Evolutionary conservation across 2,329 filamentous ascomycete species (phyloP).

Genomic region (Cladophialophora immunda): DNA sequence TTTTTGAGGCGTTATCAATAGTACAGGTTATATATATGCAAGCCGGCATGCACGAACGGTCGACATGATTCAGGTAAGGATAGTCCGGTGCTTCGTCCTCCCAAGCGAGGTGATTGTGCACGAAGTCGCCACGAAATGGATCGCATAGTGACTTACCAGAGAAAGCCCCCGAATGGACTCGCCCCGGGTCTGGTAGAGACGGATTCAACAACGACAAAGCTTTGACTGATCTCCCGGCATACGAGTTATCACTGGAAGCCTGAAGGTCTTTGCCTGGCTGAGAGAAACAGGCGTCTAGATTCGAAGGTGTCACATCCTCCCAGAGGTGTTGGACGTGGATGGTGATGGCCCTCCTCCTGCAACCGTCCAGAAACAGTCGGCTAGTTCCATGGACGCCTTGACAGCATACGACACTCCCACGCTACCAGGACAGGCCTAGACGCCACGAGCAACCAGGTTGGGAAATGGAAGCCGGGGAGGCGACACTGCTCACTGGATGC

Average conservation of each 20-base stretch:
- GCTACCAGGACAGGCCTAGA: background rate
- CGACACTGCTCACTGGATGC: background rate
- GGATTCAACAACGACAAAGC: background rate
- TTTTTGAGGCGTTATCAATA: conserved; percentile 42
- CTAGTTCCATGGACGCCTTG: background rate
- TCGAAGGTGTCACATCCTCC: background rate
- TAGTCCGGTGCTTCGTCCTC: background rate
- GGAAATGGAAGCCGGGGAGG: background rate
- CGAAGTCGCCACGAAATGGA: background rate
- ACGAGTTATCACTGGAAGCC: background rate
- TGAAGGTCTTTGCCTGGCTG: background rate
- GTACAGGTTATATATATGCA: background rate
- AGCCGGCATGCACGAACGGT: background rate
- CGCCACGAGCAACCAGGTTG: background rate
- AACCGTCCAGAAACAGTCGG: background rate
- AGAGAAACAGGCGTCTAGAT: background rate
- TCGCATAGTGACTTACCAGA: background rate
- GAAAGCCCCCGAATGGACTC: background rate
- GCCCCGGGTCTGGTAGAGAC: background rate
- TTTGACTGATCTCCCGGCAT: background rate
- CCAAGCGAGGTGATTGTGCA: background rate
- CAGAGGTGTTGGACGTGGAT: background rate
- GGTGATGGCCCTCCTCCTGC: background rate
- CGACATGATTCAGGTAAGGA: background rate
- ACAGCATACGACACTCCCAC: background rate